Evolutionary conservation across 495 filamentous ascomycete genomes (phyloP), one percentile per base, ranked within the genome.

Genomic region (Annulohypoxylon nitens): DNA sequence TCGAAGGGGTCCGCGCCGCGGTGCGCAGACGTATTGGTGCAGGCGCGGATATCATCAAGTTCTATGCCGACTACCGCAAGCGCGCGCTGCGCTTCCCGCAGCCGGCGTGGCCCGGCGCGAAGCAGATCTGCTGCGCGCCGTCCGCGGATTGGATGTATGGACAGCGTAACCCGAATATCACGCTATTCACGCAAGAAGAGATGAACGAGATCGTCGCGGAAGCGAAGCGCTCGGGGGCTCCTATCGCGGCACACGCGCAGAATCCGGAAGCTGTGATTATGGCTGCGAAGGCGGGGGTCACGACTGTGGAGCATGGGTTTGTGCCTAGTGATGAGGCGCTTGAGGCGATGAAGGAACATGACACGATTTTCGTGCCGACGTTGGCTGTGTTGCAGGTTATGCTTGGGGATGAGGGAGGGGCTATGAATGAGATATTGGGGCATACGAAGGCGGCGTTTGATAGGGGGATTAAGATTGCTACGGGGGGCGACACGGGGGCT

Each of bases 21-120:
- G 86, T 88, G 7, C 78, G 86, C 10, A 70, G 86, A 41, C 68
- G 86, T 1, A 64, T 87, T 1, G 84, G 81, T 6, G 85, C 82
- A 3, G 85, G 85, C 5, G 86, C 86, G 0, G 86, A 88, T 67
- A 30, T 88, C 12, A 77, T 88, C 61, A 88, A 88, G 67, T 83
- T 87, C 70, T 87, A 86, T 61, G 85, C 82, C 10, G 86, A 88
- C 64, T 88, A 86, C 68, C 76, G 84, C 0, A 82, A 84, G 65
- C 80, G 85, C 39, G 69, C 74, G 11, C 77, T 88, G 71, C 78
- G 86, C 0, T 88, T 79, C 60, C 86, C 86, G 11, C 66, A 72
- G 2, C 59, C 67, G 3, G 43, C 66, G 4, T 78, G 76, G 74
- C 64, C 64, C 0, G 76, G 76, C 3, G 74, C 57, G 4, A 45